Evolutionary conservation across 1,284 basidiomycete genomes (phyloP).

Genomic region (Rhodotorula sp.): DNA sequence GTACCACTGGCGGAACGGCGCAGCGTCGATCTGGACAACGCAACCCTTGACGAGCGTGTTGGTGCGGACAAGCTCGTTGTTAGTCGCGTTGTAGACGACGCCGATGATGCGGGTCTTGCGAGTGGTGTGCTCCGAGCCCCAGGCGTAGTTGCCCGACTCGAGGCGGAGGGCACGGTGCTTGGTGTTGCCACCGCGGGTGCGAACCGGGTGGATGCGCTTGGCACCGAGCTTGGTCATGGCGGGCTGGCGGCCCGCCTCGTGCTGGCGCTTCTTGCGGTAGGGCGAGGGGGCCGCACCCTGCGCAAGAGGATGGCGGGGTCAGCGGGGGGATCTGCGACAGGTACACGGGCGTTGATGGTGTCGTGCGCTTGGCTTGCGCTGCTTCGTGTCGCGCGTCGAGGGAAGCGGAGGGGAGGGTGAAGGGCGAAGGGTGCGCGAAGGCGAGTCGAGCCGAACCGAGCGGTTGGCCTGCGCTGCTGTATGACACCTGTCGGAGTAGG

Average conservation of each 20-base stretch:
- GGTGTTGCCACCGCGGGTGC: conserved; percentile 87
- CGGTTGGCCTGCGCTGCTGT: too few species aligned
- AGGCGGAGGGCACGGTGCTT: conserved; percentile 93
- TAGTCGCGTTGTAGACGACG: conserved; percentile 96
- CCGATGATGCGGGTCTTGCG: conserved; percentile 90
- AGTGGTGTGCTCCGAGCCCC: conserved; percentile 89
- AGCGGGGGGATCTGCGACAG: neutral
- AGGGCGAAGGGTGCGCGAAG: too few species aligned
- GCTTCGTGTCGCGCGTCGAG: too few species aligned
- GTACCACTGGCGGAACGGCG: conserved; percentile 98
- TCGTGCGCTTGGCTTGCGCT: too few species aligned
- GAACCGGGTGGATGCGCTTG: conserved; percentile 90
- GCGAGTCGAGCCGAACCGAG: too few species aligned
- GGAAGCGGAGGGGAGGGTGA: too few species aligned
- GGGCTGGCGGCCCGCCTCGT: conserved; percentile 53
- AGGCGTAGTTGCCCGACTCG: conserved; percentile 93
- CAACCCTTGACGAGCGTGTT: conserved; percentile 95
- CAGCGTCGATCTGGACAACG: conserved; percentile 93
- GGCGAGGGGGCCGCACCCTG: conserved; percentile 81
- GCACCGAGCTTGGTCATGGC: conserved; percentile 91
- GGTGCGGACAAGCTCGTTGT: conserved; percentile 97
- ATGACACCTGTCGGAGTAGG: too few species aligned
- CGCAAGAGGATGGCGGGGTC: neutral
- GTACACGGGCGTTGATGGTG: too few species aligned
- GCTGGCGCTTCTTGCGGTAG: conserved; percentile 62